These are phyloP conservation scores for Grosmannia huntii DNA, from an alignment of 2,329 filamentous ascomycete species.

Conservation along the genomic window DNA sequence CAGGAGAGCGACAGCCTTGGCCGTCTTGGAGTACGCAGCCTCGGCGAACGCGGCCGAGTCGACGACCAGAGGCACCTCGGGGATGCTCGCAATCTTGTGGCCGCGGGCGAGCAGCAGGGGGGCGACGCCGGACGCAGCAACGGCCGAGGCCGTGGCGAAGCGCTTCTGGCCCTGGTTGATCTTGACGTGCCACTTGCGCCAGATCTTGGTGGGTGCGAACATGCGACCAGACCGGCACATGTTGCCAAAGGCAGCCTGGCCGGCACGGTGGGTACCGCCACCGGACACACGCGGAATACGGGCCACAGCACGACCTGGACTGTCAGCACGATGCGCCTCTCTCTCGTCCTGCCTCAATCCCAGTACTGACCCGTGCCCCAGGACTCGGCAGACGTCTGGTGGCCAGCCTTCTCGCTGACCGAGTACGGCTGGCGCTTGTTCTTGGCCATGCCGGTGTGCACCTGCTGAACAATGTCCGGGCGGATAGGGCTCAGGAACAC, in stretches of 20 bases:
- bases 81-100: constrained; percentile 82
- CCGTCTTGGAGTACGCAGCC: constrained; percentile 64
- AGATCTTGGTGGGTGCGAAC: constrained; percentile 99
- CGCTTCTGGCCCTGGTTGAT: constrained; percentile 99
- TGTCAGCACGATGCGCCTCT: neutral
- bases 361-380: constrained; percentile 91
- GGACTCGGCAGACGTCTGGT: constrained; percentile 99
- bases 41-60: constrained; percentile 82
- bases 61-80: constrained; percentile 94
- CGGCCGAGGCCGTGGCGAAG: constrained; percentile 93
- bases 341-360: neutral
- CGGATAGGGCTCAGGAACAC: constrained; percentile 98
- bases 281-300: constrained; percentile 99
- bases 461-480: constrained; percentile 96
- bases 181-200: constrained; percentile 99
- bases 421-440: constrained; percentile 99
- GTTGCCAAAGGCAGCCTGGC: constrained; percentile 99
- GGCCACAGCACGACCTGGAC: constrained; percentile 90
- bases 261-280: constrained; percentile 99
- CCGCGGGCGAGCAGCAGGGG: constrained; percentile 93
- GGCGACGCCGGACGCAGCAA: constrained; percentile 90
- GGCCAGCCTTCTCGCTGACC: constrained; percentile 99
- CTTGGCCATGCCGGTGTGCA: constrained; percentile 99
- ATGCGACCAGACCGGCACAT: constrained; percentile 99
- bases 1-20: constrained; percentile 73